These are phyloP conservation scores for Citrus trifoliata DNA, from an alignment of 345 rosid genomes.

Conservation along the genomic window DNA sequence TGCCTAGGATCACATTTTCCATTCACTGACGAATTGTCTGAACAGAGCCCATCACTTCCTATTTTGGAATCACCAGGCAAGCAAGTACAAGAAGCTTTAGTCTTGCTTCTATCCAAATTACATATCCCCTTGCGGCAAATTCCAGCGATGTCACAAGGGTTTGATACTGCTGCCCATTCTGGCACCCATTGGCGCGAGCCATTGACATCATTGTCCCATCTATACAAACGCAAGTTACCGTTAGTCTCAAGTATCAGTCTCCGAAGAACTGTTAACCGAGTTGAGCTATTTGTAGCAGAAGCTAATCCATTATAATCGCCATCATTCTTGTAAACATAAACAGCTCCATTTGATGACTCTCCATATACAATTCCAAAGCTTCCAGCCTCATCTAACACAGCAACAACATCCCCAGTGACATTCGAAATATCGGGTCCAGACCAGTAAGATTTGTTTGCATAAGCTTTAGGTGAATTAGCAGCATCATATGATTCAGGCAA, in stretches of 20 bases:
- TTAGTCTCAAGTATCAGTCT: constrained; percentile 70
- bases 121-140: constrained; percentile 86
- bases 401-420: constrained; percentile 76
- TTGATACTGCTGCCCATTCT: constrained; percentile 91
- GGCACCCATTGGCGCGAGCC: constrained; percentile 83
- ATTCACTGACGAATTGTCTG: constrained; percentile 41
- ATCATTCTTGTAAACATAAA: constrained; percentile 73
- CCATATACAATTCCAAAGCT: constrained; percentile 87
- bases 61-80: constrained; percentile 59
- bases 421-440: constrained; percentile 82
- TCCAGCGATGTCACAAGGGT: constrained; percentile 86
- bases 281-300: constrained; percentile 34
- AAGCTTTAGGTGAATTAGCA: constrained; percentile 23
- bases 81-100: constrained; percentile 70
- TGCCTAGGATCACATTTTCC: constrained; percentile 40
- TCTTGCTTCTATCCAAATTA: constrained; percentile 61
- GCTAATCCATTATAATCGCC: constrained; percentile 43
- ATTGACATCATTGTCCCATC: constrained; percentile 79
- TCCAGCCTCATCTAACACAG: constrained; percentile 68
- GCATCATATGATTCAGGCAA: constrained; percentile 32
- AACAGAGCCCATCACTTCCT: constrained; percentile 37
- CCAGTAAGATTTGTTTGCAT: constrained; percentile 84
- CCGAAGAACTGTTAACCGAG: constrained; percentile 34
- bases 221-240: constrained; percentile 73
- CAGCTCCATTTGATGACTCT: constrained; percentile 67